Evolutionary conservation across 2,329 filamentous ascomycete genomes (phyloP).

Genomic region (Colletotrichum paranaense): DNA sequence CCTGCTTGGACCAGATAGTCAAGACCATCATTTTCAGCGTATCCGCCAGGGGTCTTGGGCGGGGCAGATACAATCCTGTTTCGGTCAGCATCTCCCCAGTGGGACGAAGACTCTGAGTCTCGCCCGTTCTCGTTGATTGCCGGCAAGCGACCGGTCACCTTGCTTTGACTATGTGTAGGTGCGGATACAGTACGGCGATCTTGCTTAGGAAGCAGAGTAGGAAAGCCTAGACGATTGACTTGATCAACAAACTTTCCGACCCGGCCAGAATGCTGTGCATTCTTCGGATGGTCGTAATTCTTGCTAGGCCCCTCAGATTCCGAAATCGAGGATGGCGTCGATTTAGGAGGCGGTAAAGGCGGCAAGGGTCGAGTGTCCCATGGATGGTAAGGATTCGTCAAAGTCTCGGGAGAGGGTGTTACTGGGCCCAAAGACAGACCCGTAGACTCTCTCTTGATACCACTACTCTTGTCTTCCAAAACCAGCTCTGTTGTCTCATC

Average conservation of each 20-base stretch:
- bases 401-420: conserved; percentile 44
- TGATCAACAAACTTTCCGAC: conserved; percentile 35
- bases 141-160: conserved; percentile 54
- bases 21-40: conserved; percentile 49
- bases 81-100: conserved; percentile 43
- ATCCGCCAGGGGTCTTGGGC: conserved; percentile 41
- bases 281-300: background rate
- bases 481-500: conserved; percentile 45
- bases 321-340: background rate
- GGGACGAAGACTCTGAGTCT: conserved; percentile 31
- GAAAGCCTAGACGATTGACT: conserved; percentile 41
- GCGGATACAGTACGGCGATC: conserved; percentile 64
- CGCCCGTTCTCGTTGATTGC: conserved; percentile 59
- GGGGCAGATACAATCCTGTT: conserved; percentile 60
- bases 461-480: conserved; percentile 46
- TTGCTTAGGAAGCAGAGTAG: conserved; percentile 46
- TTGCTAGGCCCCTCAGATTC: background rate
- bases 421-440: conserved; percentile 57
- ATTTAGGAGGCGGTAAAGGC: conserved; percentile 52
- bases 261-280: conserved; percentile 27
- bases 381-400: conserved; percentile 42
- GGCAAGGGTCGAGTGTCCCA: conserved; percentile 65
- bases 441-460: conserved; percentile 48
- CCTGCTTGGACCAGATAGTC: conserved; percentile 59
- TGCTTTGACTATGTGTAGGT: conserved; percentile 57